Conservation (phyloP, 2,329 filamentous ascomycete species). For the Aspergillus intermedius region DNA sequence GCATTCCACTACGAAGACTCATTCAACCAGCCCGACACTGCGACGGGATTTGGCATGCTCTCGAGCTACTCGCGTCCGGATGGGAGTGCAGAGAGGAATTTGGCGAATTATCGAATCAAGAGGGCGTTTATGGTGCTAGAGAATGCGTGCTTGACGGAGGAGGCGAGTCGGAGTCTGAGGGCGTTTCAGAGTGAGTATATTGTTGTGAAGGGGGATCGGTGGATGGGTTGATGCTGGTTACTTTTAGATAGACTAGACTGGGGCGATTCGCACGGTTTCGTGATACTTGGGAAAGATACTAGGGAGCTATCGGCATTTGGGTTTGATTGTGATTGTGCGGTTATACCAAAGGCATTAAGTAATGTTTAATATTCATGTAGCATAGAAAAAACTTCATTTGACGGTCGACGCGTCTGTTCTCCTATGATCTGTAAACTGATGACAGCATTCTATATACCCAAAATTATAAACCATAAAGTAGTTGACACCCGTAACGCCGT, state of each 20-base stretch:
- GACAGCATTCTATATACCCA: neutral
- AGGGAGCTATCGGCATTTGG: too few relatives aligned
- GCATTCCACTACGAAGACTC: slow-evolving; percentile 27
- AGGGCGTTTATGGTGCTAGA: slow-evolving; percentile 30
- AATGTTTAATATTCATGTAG: too few relatives aligned
- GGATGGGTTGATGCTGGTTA: slow-evolving; percentile 7
- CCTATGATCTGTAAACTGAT: neutral
- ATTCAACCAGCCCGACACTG: slow-evolving; percentile 22
- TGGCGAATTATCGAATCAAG: slow-evolving; percentile 19
- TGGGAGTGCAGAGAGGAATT: slow-evolving; percentile 6
- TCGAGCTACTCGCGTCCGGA: slow-evolving; percentile 14
- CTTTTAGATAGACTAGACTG: neutral
- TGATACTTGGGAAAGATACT: too few relatives aligned
- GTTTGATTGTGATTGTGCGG: too few relatives aligned
- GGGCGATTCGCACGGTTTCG: too few relatives aligned
- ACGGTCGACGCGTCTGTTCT: too few relatives aligned
- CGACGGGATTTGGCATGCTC: slow-evolving; percentile 20
- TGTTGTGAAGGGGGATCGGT: slow-evolving; percentile 13
- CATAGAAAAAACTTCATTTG: too few relatives aligned
- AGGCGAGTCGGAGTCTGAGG: slow-evolving; percentile 28
- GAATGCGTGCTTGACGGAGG: slow-evolving; percentile 26
- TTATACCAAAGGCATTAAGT: too few relatives aligned
- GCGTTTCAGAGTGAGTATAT: slow-evolving; percentile 24
- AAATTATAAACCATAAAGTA: neutral
- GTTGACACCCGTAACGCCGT: slow-evolving; percentile 4